Evolutionary conservation across 345 rosid species (phyloP), one percentile per base, ranked within the genome.

Genomic region (Pugionium dolabratum): DNA sequence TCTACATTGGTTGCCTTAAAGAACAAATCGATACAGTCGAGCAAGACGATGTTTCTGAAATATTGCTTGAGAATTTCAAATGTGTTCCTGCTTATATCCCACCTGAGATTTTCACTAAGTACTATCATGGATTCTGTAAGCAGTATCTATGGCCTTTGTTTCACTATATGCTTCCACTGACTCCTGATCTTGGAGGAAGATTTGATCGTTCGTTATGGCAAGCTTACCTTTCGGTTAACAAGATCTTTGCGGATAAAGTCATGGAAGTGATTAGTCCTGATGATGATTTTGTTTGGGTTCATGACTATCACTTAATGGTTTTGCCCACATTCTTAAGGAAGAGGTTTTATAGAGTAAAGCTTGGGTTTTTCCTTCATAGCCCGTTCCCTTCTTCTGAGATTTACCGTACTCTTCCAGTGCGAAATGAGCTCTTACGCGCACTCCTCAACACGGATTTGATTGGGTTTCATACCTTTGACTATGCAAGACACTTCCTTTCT

Each of bases 401-500:
- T 18, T 18, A 88, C 58, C 79, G 95, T 6, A 88, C 97, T 5
- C 93, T 91, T 73, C 94, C 97, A 25, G 87, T 91, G n/a, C 68
- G 97, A 51, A 88, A 86, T 29, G 97, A 91, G 54, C 84, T 91
- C 69, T 74, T 91, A 9, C 80, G 95, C 7, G 96, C 94, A 4
- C 88, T 91, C 55, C 81, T 91, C 42, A 91, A 91, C 40, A 79
- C 96, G 0, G 97, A 91, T 52, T 80, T 91, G 26, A 85, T 91
- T 9, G 97, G 97, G 1, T 91, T 91, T 78, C 97, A 91, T 67
- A 88, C 96, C 37, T 91, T 91, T 75, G 97, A 91, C 75, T 91
- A 91, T 91, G 18, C 18, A 18, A 18, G 18, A 18, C 18, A 18
- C 18, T 18, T 18, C 18, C 18, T 18, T 18, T 18, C 97, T 3